These are phyloP conservation scores for Chalaropsis thielavioides DNA, from an alignment of 2,329 filamentous ascomycete species.

Conservation along the genomic window DNA sequence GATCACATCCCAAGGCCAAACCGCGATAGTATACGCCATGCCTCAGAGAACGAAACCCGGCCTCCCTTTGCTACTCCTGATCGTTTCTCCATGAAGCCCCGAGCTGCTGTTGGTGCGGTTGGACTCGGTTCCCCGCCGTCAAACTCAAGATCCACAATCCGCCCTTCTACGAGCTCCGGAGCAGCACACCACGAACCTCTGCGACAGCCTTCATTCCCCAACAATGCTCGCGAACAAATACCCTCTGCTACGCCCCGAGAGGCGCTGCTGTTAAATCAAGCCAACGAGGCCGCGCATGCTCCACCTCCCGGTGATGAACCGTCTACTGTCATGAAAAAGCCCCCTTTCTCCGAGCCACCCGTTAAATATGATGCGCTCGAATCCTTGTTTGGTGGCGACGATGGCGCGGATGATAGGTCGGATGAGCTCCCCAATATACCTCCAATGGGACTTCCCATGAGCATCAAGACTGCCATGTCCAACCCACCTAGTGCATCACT, in stretches of 20 bases:
- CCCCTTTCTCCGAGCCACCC: neutral
- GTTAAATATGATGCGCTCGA: constrained; percentile 8
- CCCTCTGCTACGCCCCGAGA: neutral
- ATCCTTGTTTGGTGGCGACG: constrained; percentile 7
- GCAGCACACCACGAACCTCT: neutral
- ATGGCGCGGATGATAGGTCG: neutral
- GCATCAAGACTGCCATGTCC: constrained; percentile 9
- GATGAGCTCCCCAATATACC: neutral
- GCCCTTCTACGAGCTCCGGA: neutral
- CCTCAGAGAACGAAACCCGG: constrained; percentile 1
- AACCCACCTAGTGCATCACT: neutral
- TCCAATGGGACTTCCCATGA: constrained; percentile 7
- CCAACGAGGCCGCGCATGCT: no score
- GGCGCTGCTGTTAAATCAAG: neutral
- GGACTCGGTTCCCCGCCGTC: constrained; percentile 1
- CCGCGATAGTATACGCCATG: constrained; percentile 14
- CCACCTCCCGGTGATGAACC: neutral
- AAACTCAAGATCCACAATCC: neutral
- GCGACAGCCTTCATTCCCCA: neutral
- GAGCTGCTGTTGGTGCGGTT: constrained; percentile 9
- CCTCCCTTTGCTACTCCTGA: neutral
- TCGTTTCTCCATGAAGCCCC: constrained; percentile 16
- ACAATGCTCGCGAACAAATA: neutral
- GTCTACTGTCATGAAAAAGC: neutral
- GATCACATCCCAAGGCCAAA: constrained; percentile 11